Conservation (phyloP, 371 early-diverging fungal genomes). For the Coemansia sp. region DNA sequence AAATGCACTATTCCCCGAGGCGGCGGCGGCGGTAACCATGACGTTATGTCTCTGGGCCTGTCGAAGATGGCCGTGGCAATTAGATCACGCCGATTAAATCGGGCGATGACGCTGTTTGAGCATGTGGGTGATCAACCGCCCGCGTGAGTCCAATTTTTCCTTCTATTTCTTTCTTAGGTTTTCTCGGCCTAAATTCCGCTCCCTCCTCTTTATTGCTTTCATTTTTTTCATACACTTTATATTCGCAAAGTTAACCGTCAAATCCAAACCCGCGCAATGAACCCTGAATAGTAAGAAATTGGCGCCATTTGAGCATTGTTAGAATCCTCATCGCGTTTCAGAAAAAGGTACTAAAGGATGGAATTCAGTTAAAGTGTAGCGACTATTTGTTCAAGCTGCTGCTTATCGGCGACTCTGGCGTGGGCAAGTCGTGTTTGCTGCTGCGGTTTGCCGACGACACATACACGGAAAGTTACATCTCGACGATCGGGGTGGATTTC, state of each 20-base stretch:
- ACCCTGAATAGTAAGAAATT: slow-evolving; percentile 56
- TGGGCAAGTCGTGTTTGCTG: slow-evolving; percentile 98
- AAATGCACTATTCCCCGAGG: too few relatives aligned
- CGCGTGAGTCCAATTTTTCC: not conserved
- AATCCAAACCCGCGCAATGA: slow-evolving; percentile 29
- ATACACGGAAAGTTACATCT: slow-evolving; percentile 96
- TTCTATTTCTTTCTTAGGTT: not conserved
- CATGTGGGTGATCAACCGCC: not conserved
- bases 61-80: not conserved
- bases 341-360: not conserved
- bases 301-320: too few relatives aligned
- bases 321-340: not conserved
- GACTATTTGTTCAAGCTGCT: slow-evolving; percentile 99
- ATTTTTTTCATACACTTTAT: not conserved
- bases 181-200: not conserved
- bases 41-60: not conserved
- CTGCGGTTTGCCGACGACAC: slow-evolving; percentile 98
- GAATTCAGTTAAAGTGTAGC: slow-evolving; percentile 49
- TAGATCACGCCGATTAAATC: not conserved
- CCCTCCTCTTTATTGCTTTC: not conserved
- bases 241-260: not conserved
- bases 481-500: slow-evolving; percentile 99
- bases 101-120: not conserved
- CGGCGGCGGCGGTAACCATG: too few relatives aligned
- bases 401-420: slow-evolving; percentile 98